Conservation (phyloP, 139 green algal species). For the Limnomonas spitsbergensis region DNA sequence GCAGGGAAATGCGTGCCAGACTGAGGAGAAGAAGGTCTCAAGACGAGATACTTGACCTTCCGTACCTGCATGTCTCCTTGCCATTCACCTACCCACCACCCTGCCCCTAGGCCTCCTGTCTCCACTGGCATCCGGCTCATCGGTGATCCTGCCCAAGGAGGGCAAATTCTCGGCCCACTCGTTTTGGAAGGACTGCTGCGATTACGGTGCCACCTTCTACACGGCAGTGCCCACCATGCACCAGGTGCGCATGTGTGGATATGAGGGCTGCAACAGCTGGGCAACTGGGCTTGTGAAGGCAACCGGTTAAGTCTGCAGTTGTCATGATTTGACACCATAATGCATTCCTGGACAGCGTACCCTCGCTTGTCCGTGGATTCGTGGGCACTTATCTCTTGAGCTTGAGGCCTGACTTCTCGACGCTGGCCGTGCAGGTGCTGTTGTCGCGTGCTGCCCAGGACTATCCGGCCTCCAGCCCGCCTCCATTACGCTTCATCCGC, state of each 20-base stretch:
- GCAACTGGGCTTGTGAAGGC: no score
- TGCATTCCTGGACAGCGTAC: no score
- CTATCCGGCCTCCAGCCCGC: constrained; percentile 43
- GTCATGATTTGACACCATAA: no score
- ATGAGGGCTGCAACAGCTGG: neutral
- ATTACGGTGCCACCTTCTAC: constrained; percentile 76
- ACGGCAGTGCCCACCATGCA: constrained; percentile 89
- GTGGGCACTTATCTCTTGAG: no score
- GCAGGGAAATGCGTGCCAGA: no score
- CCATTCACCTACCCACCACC: neutral
- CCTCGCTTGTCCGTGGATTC: no score
- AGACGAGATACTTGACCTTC: no score
- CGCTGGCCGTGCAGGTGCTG: constrained; percentile 29
- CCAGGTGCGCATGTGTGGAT: constrained; percentile 38
- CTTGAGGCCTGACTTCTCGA: no score
- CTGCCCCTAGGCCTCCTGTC: constrained; percentile 22
- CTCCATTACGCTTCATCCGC: constrained; percentile 80
- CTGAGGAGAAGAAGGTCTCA: no score
- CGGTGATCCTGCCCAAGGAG: constrained; percentile 14
- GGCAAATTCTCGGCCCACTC: constrained; percentile 62
- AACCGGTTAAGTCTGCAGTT: no score
- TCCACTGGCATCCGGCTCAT: constrained; percentile 1
- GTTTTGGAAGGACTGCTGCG: constrained; percentile 71
- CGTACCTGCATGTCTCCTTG: neutral
- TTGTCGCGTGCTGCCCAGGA: constrained; percentile 43